Base-by-base conservation (phyloP, 2,329 filamentous ascomycete genomes). In the Exophiala sp. region DNA sequence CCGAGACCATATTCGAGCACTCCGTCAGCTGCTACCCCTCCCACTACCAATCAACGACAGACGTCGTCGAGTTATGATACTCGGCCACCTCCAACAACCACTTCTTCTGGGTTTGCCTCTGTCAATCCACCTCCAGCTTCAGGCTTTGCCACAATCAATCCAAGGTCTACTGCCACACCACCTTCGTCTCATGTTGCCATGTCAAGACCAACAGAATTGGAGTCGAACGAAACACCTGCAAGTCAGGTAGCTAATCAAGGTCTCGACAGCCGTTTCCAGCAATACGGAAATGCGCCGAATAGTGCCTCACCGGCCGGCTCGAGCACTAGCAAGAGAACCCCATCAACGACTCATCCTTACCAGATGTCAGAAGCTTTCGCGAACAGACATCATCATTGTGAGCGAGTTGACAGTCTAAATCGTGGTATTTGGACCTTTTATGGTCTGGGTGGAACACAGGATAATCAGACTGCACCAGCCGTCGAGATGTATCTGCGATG, bases 331-430 rank as follows among this genome's bases (percentile, higher is more conserved):
- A 64, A 63, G 43, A 45, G 62, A 8, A 61, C 61, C 1, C 59
- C 61, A 16, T 63, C 62, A 11, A 63, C 62, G 2, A 64, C 62
- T 9, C 62, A 64, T 49, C 62, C 62, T 6, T 64, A 64, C 43
- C 58, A 61, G 38, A 62, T 63, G 58, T 64, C 62, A 3, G 62
- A 64, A 41, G 62, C 62, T 2, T 64, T 64, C 47, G 62, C 62
- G 3, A 64, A 64, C 40, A 52, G 62, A 40, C 62, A 64, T 53
- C 61, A 63, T 44, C 61, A 64, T 51, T 64, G 62, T 42, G 62
- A 64, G 45, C 50, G 62, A 39, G 58, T 58, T 10, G 62, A 64
- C 45, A 55, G 48, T 14, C 36, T 62, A 18, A 62, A 62, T 36
- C 59, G 62, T 33, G 62, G 62, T 20, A 62, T 64, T 35, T 64